phyloP scores from a whole-genome alignment of 1,284 basidiomycete genomes.

The Somion occarium region DNA sequence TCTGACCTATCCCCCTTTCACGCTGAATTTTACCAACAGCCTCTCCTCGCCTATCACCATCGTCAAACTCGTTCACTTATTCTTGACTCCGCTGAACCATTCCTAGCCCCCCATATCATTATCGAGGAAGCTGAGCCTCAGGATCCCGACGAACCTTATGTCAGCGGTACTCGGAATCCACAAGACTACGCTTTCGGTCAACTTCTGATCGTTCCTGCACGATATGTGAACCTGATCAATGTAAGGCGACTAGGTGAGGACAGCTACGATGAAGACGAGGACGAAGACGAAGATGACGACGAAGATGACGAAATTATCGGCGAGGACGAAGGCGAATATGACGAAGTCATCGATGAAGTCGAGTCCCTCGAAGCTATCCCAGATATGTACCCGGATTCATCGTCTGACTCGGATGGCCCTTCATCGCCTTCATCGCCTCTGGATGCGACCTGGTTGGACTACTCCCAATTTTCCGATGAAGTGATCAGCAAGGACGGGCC shows the following conservation, averaged over 20 bases:
- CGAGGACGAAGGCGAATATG: not conserved
- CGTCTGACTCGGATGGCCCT: constrained; percentile 3
- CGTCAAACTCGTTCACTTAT: constrained; percentile 29
- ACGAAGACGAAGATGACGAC: not conserved
- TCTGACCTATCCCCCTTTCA: not conserved
- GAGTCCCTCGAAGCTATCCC: not conserved
- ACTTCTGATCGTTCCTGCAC: constrained; percentile 14
- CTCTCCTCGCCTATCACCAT: constrained; percentile 23
- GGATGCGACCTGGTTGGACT: not conserved
- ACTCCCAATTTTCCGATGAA: not conserved
- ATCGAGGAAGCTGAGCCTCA: constrained; percentile 38
- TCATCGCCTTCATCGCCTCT: not conserved
- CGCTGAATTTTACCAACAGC: constrained; percentile 12
- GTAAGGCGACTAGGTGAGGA: not conserved
- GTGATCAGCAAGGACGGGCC: not conserved
- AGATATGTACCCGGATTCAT: not conserved
- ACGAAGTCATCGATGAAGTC: not conserved
- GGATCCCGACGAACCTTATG: constrained; percentile 25
- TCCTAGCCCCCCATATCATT: constrained; percentile 44
- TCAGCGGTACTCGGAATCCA: constrained; percentile 9
- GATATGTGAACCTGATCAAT: constrained; percentile 7
- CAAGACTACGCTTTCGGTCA: constrained; percentile 17
- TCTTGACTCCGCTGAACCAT: constrained; percentile 40
- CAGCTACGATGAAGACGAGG: not conserved
- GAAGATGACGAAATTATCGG: not conserved